phyloP scores from a whole-genome alignment of 2,329 filamentous ascomycete species.

The Leptographium wingfieldii region DNA sequence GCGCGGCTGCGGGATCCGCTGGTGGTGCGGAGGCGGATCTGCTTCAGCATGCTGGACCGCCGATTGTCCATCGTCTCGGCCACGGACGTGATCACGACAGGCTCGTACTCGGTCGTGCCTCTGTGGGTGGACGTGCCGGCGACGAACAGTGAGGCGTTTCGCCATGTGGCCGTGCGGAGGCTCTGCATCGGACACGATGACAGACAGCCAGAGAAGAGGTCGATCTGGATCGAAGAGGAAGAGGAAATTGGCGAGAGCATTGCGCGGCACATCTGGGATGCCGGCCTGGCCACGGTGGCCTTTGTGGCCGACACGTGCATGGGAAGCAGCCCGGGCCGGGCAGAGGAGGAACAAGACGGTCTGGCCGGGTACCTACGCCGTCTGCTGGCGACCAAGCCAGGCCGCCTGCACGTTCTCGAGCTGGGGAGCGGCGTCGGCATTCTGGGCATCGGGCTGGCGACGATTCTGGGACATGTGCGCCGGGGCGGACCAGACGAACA shows the following conservation, averaged over 20 bases:
- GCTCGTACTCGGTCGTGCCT: slow-evolving; percentile 28
- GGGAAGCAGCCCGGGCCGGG: not conserved
- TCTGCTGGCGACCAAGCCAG: not conserved
- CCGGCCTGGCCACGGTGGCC: slow-evolving; percentile 33
- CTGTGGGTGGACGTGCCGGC: slow-evolving; percentile 24
- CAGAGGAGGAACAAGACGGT: not conserved
- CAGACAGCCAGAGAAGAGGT: not conserved
- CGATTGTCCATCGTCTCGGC: slow-evolving; percentile 12
- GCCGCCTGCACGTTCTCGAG: slow-evolving; percentile 33
- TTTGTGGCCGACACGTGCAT: slow-evolving; percentile 19
- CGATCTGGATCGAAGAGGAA: slow-evolving; percentile 28
- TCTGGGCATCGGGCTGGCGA: slow-evolving; percentile 36
- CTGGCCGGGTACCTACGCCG: slow-evolving; percentile 12
- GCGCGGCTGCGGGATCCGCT: not conserved
- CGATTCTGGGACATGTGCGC: slow-evolving; percentile 5
- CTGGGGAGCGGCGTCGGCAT: slow-evolving; percentile 46
- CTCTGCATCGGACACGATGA: slow-evolving; percentile 15
- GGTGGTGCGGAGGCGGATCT: not conserved
- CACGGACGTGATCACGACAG: slow-evolving; percentile 12
- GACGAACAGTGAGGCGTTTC: not conserved
- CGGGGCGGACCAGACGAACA: not conserved
- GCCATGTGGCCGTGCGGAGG: slow-evolving; percentile 18
- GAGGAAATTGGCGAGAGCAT: slow-evolving; percentile 49
- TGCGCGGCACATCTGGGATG: slow-evolving; percentile 47
- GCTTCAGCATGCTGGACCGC: slow-evolving; percentile 4